Base-by-base conservation (phyloP, 2,329 filamentous ascomycete species). In the Epichloe baconii region DNA sequence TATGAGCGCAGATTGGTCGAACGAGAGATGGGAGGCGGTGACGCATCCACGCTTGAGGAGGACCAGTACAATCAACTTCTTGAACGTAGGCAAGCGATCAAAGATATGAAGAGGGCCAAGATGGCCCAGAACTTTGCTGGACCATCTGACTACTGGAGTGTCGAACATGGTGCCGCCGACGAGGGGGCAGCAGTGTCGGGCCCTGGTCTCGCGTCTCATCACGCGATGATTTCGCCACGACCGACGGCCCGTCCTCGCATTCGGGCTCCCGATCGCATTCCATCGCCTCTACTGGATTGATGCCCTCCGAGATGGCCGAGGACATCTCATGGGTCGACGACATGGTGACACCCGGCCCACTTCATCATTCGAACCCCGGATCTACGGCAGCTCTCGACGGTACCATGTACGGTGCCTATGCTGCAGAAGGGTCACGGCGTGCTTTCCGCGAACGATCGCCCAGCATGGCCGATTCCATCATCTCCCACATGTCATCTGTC, bases 1-100 rank as follows among this genome's bases (percentile, higher is more conserved):
- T 83, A 89, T 60, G 93, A 98, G 65, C 86, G 88, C 59, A 77
- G 82, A 53, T 80, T 90, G 51, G 79, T 93, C 58, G 85, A 94
- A 63, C 80, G 80, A 49, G 85, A 88, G 61, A 78, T 80, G 64
- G 73, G 71, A 36, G 79, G 78, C 36, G 79, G 79, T 50, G 74
- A 82, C 55, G 67, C 73, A n/a, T 74, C 77, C 58, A 74, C 74
- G 38, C 71, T 73, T 55, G 79, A 80, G 62, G 76, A 84, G 65
- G 74, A 83, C 55, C 74, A 76, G 40, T 82, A 80, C 62, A 70
- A 78, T 49, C 74, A 78, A 58, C 68, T 80, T 23, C 69, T 81
- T 21, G 76, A 83, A 57, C 76, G 76, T 55, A 77, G 80, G 8
- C 76, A 79, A 40, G 73, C 73, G 46, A 61, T 79, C 48, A 81